Conservation (phyloP, 257 asterid genomes). For the Avicennia marina region DNA sequence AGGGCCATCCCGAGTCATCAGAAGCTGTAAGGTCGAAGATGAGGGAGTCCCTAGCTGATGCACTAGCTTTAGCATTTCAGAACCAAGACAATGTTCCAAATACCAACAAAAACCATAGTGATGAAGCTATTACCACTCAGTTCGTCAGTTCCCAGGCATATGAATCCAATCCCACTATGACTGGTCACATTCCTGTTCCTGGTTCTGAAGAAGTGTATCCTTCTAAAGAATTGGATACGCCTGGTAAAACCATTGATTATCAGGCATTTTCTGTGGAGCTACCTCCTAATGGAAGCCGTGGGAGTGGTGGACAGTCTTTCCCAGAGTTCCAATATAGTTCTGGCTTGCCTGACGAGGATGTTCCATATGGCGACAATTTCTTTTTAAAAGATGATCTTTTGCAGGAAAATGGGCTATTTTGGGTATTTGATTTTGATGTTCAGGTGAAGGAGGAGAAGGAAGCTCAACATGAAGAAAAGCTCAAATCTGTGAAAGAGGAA, state of each 20-base stretch:
- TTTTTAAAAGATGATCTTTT: conserved; percentile 87
- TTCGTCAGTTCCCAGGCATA: conserved; percentile 29
- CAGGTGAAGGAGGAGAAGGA: conserved; percentile 46
- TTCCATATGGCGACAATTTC: conserved; percentile 62
- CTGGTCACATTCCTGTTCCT: conserved; percentile 27
- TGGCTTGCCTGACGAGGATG: conserved; percentile 63
- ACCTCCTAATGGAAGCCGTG: conserved; percentile 35
- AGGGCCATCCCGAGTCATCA: conserved; percentile 44
- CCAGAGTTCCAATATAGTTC: conserved; percentile 45
- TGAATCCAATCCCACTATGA: conserved; percentile 22
- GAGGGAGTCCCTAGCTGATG: conserved; percentile 86
- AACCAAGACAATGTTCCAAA: conserved; percentile 31
- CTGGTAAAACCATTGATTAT: conserved; percentile 27
- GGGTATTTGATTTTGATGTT: conserved; percentile 84
- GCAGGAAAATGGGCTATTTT: conserved; percentile 97
- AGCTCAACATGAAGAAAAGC: conserved; percentile 30
- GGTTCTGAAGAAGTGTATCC: conserved; percentile 21
- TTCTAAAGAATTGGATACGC: conserved; percentile 23
- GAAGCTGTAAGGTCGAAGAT: conserved; percentile 85
- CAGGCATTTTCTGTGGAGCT: conserved; percentile 34
- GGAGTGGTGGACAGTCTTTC: conserved; percentile 33
- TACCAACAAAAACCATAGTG: conserved; percentile 28
- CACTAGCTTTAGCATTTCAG: conserved; percentile 53
- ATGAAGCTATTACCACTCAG: conserved; percentile 11
- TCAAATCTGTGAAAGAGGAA: conserved; percentile 33